Evolutionary conservation across 2,329 filamentous ascomycete species (phyloP), one percentile per base, ranked within the genome.

Genomic region (Talaromyces sp.): DNA sequence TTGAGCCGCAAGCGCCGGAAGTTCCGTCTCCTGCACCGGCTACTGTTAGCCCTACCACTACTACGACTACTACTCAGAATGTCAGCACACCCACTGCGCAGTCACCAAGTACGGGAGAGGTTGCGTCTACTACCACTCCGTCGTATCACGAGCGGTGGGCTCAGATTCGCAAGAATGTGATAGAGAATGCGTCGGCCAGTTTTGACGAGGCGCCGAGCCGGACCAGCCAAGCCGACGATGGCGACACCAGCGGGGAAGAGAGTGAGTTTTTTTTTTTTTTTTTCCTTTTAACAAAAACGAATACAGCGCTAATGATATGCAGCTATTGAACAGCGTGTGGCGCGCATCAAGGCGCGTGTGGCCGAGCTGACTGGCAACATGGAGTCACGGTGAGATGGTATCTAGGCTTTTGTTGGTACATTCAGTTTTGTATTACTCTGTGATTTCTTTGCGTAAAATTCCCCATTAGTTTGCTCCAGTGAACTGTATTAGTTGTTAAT

Each of bases 261-360:
- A 95, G 89, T 91, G 81, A 84, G 90, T 87, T n/a, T 14, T 4
- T 9, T 55, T 57, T 41, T 10, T 31, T 10, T 10, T 10, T 31
- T 31, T 31, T 31, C 10, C 8, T 6, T 14, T 38, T n/a, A 1
- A n/a, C 7, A 32, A 17, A 38, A 8, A n/a, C 4, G 17, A 17
- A 38, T 2, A 35, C 11, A 35, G 29, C 4, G 35, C 27, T 52
- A 29, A 52, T 29, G 17, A 31, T 52, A 46, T 10, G 27, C 14
- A 96, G 91, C 93, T 38, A 98, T 98, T 70, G 95, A 99, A 76
- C 93, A 92, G 55, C 90, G 95, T 66, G 95, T 98, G 62, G 95
- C 95, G 55, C 90, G 95, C 64, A 99, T 99, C 83, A 98, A 97
- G 79, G 95, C 95, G 62, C 89, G 95, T 64, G 95, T 99, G 61